Evolutionary conservation across 2,329 filamentous ascomycete genomes (phyloP), one percentile per base, ranked within the genome.

Genomic region (Chaetomiaceae sp.): DNA sequence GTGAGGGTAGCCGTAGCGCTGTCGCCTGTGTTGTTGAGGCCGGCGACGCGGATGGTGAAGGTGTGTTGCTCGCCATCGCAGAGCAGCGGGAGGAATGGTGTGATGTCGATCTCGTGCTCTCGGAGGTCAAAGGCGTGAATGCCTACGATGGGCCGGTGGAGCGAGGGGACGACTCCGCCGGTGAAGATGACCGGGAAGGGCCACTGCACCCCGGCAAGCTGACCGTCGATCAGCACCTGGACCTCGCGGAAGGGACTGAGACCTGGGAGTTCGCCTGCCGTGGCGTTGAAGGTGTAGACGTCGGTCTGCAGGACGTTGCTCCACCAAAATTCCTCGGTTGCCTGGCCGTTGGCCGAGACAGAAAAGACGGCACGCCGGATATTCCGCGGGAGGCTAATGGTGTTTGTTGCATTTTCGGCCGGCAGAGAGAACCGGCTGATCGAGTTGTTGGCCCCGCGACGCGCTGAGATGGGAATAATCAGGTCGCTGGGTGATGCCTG

Each of bases 281-380:
- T 76, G 6, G 69, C 67, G 4, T 76, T 72, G 64, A 91, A 92
- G 3, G 78, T 76, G 32, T 76, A 58, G 3, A 74, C 74, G 58
- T 84, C 78, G 9, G 79, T 80, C 38, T 84, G 77, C 2, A 86
- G 78, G 1, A 90, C 83, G 63, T 92, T 92, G 53, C 78, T 80
- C 83, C 87, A 94, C 88, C 89, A 95, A 63, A 92, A 92, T 66
- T 95, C 89, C 70, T 94, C 89, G 14, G 76, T 71, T 0, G 78
- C 77, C 66, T 94, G 89, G 0, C 87, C 89, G 59, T 84, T 89
- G 14, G 89, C 87, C 8, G 86, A 82, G n/a, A 94, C 76, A 0
- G 86, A 83, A 51, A 92, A 81, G 8, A 90, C 79, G 16, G 89
- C 89, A 53, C 84, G 82, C 48, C 80, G 79, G 18, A 77, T 76